Evolutionary conservation across 2,329 filamentous ascomycete species (phyloP).

Genomic region (Aspergillus ibericus): DNA sequence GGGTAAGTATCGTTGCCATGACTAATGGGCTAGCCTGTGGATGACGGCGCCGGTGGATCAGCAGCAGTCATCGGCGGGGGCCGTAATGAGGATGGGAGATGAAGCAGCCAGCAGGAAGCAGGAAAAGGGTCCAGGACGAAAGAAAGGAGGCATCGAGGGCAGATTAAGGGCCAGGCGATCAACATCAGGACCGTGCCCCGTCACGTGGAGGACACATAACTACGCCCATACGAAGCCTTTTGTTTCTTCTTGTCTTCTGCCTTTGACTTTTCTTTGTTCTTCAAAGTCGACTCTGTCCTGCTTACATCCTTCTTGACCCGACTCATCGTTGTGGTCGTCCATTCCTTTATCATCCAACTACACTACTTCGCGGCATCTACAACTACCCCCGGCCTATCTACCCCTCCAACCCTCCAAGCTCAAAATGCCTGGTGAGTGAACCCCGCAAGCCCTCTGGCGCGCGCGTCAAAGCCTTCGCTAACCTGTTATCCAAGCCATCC

Average conservation of each 20-base stretch:
- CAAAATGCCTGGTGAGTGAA: slow-evolving; percentile 33
- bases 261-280: neutral
- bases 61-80: slow-evolving; percentile 11
- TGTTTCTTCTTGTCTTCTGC: neutral
- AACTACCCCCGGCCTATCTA: neutral
- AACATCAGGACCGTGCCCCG: slow-evolving; percentile 15
- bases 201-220: slow-evolving; percentile 16
- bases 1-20: neutral
- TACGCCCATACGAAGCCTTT: neutral
- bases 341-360: neutral
- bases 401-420: neutral
- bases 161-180: slow-evolving; percentile 13
- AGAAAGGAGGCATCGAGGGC: slow-evolving; percentile 2
- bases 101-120: slow-evolving; percentile 9
- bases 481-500: slow-evolving; percentile 23
- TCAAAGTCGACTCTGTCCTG: neutral
- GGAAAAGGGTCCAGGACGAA: slow-evolving; percentile 3
- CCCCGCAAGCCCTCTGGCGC: neutral
- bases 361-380: neutral
- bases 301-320: neutral
- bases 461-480: neutral
- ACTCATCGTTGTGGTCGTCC: neutral
- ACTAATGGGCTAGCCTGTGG: neutral
- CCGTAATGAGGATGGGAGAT: slow-evolving; percentile 9
- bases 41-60: slow-evolving; percentile 6